Base-by-base conservation (phyloP, 2,329 filamentous ascomycete species). In the Teratosphaeriaceae sp. region DNA sequence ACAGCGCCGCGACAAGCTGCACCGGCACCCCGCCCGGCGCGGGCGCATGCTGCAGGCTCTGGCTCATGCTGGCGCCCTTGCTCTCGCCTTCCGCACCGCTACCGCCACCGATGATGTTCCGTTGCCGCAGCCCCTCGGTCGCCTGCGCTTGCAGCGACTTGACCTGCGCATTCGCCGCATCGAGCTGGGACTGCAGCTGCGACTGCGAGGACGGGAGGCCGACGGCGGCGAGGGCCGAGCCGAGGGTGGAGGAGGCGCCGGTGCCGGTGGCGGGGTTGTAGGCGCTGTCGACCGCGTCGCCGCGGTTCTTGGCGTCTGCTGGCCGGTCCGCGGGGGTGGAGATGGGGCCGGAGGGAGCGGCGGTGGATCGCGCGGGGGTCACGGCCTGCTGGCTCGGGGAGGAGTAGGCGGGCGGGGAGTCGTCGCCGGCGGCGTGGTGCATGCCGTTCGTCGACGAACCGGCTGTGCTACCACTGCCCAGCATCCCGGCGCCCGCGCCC, bases 1-100 rank as follows among this genome's bases (percentile, higher is more conserved):
- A 96, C 33, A 98, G 71, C 18, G 80, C 72, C 18, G 92, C 90
- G 34, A 86, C 86, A 49, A 90, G 78, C 64, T 90, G 84, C 38
- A 98, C 79, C 1, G 92, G 82, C 3, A 98, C 90, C 18, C 92
- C 90, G 55, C 88, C 75, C 8, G 54, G 50, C 23, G 56, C 53
- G 24, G 54, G 50, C 26, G 46, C 49, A 21, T 51, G 51, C 37
- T 57, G 54, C 41, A 55, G 27, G 20, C 51, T 47, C n/a, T 47
- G 39, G 20, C 19, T 39, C 2, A 47, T 51, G 18, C 45, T 45
- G 23, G 44, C 42, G 15, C 41, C 43, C 33, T 39, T 46, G 26
- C 45, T 47, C 21, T 41, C 27, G 16, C 21, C 31, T 11, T 26
- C 19, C 26, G 41, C 46, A 21, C 41, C 46, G 15, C 37, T 24